Conservation (phyloP, 2,329 filamentous ascomycete genomes). For the Ampelomyces quisqualis region DNA sequence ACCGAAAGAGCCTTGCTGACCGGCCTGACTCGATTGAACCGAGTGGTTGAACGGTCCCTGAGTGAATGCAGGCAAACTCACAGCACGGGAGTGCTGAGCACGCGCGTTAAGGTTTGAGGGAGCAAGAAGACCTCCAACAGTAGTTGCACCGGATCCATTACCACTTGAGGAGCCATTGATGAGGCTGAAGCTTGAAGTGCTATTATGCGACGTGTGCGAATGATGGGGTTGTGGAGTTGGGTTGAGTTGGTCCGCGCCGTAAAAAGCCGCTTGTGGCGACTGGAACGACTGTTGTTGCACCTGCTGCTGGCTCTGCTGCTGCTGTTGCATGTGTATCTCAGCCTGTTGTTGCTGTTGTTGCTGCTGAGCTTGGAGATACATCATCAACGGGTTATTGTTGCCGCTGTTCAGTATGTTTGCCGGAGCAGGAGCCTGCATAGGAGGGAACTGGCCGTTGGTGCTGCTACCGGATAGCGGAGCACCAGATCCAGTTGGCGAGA, state of each 20-base stretch:
- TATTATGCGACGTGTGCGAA: constrained; percentile 57
- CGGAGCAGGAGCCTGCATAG: constrained; percentile 63
- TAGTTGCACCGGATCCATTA: constrained; percentile 58
- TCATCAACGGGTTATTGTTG: constrained; percentile 81
- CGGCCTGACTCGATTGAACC: constrained; percentile 40
- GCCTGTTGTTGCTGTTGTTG: constrained; percentile 47
- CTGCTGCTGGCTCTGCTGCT: constrained; percentile 20
- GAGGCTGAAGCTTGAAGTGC: constrained; percentile 54
- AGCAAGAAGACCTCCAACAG: constrained; percentile 74
- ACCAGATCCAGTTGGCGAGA: constrained; percentile 60
- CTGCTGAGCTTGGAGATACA: constrained; percentile 78
- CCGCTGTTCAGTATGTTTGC: constrained; percentile 76
- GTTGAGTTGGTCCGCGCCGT: constrained; percentile 63
- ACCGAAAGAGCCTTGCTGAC: constrained; percentile 54
- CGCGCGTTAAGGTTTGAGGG: constrained; percentile 63
- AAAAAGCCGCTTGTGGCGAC: constrained; percentile 78
- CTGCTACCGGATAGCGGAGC: constrained; percentile 57
- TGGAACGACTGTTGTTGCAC: constrained; percentile 61
- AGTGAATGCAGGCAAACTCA: constrained; percentile 77
- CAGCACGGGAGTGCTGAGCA: constrained; percentile 72
- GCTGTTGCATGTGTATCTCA: constrained; percentile 39
- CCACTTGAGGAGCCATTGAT: constrained; percentile 46
- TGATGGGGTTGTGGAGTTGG: constrained; percentile 63
- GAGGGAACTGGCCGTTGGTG: constrained; percentile 60
- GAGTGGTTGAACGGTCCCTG: constrained; percentile 57